Evolutionary conservation across 2,329 filamentous ascomycete genomes (phyloP).

Genomic region (Boeremia lycopersici): DNA sequence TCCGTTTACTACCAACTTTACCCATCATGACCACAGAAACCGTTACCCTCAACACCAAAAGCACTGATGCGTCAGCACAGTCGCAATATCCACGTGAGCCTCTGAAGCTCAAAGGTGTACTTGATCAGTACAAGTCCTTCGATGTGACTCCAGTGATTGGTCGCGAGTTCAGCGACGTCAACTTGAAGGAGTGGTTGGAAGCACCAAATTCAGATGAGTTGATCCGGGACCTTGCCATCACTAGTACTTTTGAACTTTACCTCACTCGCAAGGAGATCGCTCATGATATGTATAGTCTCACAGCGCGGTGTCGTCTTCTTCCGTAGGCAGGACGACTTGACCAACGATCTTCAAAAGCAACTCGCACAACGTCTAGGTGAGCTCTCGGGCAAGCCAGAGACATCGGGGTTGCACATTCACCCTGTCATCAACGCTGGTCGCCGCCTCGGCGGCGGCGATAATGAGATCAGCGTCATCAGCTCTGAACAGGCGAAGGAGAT

Average conservation of each 20-base stretch:
- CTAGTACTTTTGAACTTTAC: constrained; percentile 26
- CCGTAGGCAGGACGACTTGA: constrained; percentile 58
- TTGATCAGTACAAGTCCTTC: constrained; percentile 61
- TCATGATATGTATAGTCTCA: constrained; percentile 46
- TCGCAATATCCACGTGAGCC: constrained; percentile 19
- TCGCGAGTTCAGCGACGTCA: constrained; percentile 62
- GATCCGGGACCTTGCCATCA: constrained; percentile 65
- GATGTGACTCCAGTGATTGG: constrained; percentile 69
- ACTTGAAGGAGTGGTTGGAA: constrained; percentile 67
- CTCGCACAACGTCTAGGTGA: constrained; percentile 62
- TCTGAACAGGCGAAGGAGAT: constrained; percentile 44
- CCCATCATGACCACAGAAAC: constrained; percentile 25
- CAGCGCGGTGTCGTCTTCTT: constrained; percentile 62
- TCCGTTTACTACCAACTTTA: too few relatives aligned
- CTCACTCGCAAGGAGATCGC: too few relatives aligned
- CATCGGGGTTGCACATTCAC: constrained; percentile 66
- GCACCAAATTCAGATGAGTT: constrained; percentile 68
- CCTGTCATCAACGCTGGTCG: constrained; percentile 57
- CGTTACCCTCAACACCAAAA: constrained; percentile 17
- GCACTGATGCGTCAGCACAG: constrained; percentile 7
- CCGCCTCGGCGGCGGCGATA: constrained; percentile 30
- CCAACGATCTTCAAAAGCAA: constrained; percentile 60
- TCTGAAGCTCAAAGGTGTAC: constrained; percentile 50
- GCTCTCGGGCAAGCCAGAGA: constrained; percentile 62
- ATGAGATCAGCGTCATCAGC: constrained; percentile 49